phyloP scores from a whole-genome alignment of 208 protist species.

The Leishmania mexicana region DNA sequence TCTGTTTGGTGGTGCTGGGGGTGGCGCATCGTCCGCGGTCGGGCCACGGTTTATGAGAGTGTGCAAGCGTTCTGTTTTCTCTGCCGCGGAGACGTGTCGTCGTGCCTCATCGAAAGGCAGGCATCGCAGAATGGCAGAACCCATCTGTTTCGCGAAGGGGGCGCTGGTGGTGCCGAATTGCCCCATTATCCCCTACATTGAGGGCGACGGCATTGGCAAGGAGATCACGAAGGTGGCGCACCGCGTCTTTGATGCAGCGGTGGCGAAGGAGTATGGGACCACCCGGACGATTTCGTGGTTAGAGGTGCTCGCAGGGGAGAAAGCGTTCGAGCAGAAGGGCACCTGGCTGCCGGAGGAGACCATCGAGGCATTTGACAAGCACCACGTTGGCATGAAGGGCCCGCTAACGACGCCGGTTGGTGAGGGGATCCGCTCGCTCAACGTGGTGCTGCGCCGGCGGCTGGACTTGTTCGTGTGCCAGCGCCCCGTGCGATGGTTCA shows the following conservation, averaged over 20 bases:
- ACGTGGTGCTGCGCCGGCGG: slow-evolving; percentile 52
- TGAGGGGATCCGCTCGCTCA: slow-evolving; percentile 55
- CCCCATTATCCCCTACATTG: slow-evolving; percentile 54
- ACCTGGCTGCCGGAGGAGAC: slow-evolving; percentile 46
- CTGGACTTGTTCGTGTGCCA: slow-evolving; percentile 58
- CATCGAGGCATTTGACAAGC: slow-evolving; percentile 36
- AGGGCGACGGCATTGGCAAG: slow-evolving; percentile 53
- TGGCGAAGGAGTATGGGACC: slow-evolving; percentile 45
- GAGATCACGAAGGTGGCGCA: slow-evolving; percentile 43
- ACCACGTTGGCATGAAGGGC: slow-evolving; percentile 46
- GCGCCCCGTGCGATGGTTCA: slow-evolving; percentile 53
- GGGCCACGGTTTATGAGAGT: too few relatives aligned
- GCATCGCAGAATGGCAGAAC: slow-evolving; percentile 10
- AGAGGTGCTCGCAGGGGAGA: slow-evolving; percentile 50
- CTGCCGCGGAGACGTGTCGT: too few relatives aligned
- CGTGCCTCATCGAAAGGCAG: too few relatives aligned
- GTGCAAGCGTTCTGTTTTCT: neutral
- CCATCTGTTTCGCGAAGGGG: slow-evolving; percentile 23
- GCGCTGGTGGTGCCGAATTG: slow-evolving; percentile 30
- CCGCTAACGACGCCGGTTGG: slow-evolving; percentile 49
- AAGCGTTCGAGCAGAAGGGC: slow-evolving; percentile 27
- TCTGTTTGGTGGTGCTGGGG: too few relatives aligned
- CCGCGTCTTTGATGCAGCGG: slow-evolving; percentile 39
- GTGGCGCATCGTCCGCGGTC: too few relatives aligned
- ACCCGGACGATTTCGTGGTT: slow-evolving; percentile 39